phyloP scores from a whole-genome alignment of 139 green algal species.

The Micromonas commoda region DNA sequence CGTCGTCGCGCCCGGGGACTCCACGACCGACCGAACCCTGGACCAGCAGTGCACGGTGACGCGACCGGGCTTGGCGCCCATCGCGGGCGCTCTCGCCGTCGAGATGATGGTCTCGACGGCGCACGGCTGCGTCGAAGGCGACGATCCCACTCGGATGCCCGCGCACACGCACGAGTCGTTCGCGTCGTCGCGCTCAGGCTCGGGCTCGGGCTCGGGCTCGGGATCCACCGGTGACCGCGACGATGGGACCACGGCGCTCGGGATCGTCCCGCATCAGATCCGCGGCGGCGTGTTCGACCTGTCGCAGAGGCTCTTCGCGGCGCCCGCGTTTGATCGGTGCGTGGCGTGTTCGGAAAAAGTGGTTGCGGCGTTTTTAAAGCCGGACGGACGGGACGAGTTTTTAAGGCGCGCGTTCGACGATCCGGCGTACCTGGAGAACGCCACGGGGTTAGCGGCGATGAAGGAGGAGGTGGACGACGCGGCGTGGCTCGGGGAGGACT shows the following conservation, averaged over 20 bases:
- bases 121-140: slow-evolving; percentile 56
- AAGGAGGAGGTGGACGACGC: slow-evolving; percentile 37
- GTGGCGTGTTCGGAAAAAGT: slow-evolving; percentile 79
- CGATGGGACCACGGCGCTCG: slow-evolving; percentile 48
- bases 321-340: slow-evolving; percentile 75
- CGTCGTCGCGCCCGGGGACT: slow-evolving; percentile 85
- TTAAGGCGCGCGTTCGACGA: slow-evolving; percentile 49
- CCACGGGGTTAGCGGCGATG: slow-evolving; percentile 73
- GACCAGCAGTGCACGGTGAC: slow-evolving; percentile 97
- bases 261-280: slow-evolving; percentile 62
- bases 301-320: slow-evolving; percentile 56
- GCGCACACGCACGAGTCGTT: not conserved
- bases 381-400: slow-evolving; percentile 46
- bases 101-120: slow-evolving; percentile 78
- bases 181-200: not conserved
- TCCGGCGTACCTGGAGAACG: slow-evolving; percentile 56
- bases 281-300: slow-evolving; percentile 38
- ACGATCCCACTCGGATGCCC: slow-evolving; percentile 34
- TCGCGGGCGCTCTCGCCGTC: slow-evolving; percentile 79
- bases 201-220: not conserved
- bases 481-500: not conserved
- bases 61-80: slow-evolving; percentile 75
- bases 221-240: not conserved
- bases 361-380: no score
- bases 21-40: slow-evolving; percentile 70